phyloP scores from a whole-genome alignment of 257 asterid genomes.

The Fraxinus americana region DNA sequence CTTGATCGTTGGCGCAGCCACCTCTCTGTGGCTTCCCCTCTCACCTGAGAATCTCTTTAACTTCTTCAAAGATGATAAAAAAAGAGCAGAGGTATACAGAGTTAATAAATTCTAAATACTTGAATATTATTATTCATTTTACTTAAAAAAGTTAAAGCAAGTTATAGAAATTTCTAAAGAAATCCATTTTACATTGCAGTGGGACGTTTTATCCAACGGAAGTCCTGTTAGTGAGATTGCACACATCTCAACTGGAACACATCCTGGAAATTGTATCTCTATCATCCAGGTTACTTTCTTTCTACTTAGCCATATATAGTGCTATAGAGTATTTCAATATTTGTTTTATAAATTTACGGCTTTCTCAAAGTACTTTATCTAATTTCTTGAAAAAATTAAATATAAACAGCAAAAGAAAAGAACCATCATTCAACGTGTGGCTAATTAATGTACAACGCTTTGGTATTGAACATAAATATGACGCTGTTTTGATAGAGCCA shows the following conservation, averaged over 20 bases:
- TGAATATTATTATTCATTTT: background rate
- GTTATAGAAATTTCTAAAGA: background rate
- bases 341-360: too few species aligned
- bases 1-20: constrained; percentile 50
- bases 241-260: constrained; percentile 52
- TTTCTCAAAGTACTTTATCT: background rate
- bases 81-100: constrained; percentile 48
- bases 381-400: background rate
- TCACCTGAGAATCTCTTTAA: constrained; percentile 42
- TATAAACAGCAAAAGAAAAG: background rate
- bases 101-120: background rate
- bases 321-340: background rate
- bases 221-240: constrained; percentile 47
- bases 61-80: constrained; percentile 57
- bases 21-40: constrained; percentile 67
- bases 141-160: background rate
- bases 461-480: too few species aligned
- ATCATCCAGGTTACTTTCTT: constrained; percentile 55
- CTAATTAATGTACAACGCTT: too few species aligned
- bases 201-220: constrained; percentile 64
- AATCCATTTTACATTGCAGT: constrained; percentile 42
- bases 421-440: background rate
- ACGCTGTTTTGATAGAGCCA: too few species aligned
- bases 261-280: constrained; percentile 56
- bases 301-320: background rate